phyloP scores from a whole-genome alignment of 306 rosid genomes.

The Casuarina glauca region DNA sequence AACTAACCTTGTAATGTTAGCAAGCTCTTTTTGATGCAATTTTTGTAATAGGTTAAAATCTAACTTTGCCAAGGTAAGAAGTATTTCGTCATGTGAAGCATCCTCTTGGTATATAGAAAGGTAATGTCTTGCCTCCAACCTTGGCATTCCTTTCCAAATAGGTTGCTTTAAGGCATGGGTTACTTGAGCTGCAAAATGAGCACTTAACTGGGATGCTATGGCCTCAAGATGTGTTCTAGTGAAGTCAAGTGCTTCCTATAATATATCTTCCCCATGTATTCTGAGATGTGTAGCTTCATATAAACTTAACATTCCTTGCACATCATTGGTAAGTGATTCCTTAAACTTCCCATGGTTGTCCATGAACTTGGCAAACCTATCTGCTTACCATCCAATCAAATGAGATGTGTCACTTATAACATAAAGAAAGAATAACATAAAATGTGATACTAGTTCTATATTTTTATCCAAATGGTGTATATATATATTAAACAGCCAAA shows the following conservation, averaged over 20 bases:
- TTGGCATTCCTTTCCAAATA: not conserved
- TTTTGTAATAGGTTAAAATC: conserved; percentile 47
- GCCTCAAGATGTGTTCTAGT: not conserved
- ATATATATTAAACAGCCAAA: too few relatives aligned
- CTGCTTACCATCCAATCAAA: not conserved
- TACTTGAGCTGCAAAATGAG: not conserved
- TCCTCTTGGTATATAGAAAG: too few relatives aligned
- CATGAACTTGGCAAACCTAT: conserved; percentile 3
- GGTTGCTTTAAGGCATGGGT: conserved; percentile 21
- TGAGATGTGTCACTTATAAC: too few relatives aligned
- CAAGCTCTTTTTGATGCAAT: conserved; percentile 42
- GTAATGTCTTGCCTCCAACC: too few relatives aligned
- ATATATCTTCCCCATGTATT: not conserved
- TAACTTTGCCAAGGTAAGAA: conserved; percentile 16
- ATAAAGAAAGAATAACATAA: too few relatives aligned
- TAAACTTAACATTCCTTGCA: conserved; percentile 2
- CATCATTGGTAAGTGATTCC: not conserved
- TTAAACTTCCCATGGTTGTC: not conserved
- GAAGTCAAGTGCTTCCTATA: conserved; percentile 21
- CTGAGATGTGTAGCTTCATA: conserved; percentile 16
- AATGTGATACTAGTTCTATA: too few relatives aligned
- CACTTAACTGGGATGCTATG: conserved; percentile 3
- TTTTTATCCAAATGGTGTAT: too few relatives aligned
- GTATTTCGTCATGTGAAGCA: too few relatives aligned
- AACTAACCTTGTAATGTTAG: conserved; percentile 25